Evolutionary conservation across 345 rosid genomes (phyloP), one percentile per base, ranked within the genome.

Genomic region (Mercurialis annua): DNA sequence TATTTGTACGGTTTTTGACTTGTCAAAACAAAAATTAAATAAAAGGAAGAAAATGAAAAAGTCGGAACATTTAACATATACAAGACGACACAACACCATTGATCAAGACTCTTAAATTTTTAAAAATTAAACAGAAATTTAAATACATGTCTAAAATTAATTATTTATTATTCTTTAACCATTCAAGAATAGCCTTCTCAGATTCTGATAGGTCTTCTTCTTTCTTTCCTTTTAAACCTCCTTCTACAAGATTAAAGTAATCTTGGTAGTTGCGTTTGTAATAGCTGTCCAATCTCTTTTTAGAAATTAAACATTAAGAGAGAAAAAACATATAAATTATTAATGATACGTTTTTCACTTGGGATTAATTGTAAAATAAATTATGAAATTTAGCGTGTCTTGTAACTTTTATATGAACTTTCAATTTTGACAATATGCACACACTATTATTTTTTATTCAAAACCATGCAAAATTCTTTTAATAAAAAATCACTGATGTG

Each of bases 241-340:
- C 98, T 83, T 90, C 92, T 24, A 85, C 86, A 69, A 81, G 82
- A 55, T 86, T 88, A 72, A 92, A 92, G 78, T 92, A 92, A 73
- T 90, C 97, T 71, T 77, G 85, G 86, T 90, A 88, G 69, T 92
- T 92, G 52, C 97, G 73, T 85, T 87, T 88, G 92, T 88, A 86
- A 75, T 82, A 88, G 69, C 84, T 84, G 14, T 92, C 93, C 88
- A 80, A 24, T 70, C 96, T 84, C 98, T 92, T 47, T 0, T 1
- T 14, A 51, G 17, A 43, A 46, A 46, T 4, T 50, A 20, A 7
- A n/a, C 3, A 50, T 8, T 50, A 20, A 20, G 2, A 5, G 11
- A 20, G 7, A 10, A 0, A 20, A 50, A n/a, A 50, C 42, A 67
- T 17, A 57, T 15, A 8, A 10, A 30, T 31, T 6, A 3, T 33